Conservation (phyloP, 2,329 filamentous ascomycete genomes). For the Didymella lethalis region DNA sequence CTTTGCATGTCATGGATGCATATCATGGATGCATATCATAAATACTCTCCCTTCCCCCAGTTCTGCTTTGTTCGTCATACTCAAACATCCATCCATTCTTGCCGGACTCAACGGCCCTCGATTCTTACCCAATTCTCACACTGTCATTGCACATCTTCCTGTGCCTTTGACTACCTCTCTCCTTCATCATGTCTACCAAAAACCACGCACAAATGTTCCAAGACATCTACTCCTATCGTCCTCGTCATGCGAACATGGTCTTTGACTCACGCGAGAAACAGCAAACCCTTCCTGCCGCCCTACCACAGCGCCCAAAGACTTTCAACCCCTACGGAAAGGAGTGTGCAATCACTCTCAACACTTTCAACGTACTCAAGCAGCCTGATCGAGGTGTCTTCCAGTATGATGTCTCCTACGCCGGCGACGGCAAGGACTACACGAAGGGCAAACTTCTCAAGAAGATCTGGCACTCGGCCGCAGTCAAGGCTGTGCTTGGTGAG, state of each 20-base stretch:
- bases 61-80: slow-evolving; percentile 1
- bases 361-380: slow-evolving; percentile 72
- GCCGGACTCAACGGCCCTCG: not conserved
- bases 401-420: slow-evolving; percentile 75
- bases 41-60: not conserved
- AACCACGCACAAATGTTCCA: slow-evolving; percentile 17
- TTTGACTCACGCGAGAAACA: slow-evolving; percentile 32
- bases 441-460: slow-evolving; percentile 75
- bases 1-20: slow-evolving; percentile 5
- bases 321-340: slow-evolving; percentile 52
- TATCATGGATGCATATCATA: slow-evolving; percentile 20
- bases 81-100: not conserved
- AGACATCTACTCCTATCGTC: slow-evolving; percentile 22
- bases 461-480: slow-evolving; percentile 72
- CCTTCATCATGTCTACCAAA: slow-evolving; percentile 20
- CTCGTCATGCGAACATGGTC: slow-evolving; percentile 33
- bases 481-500: slow-evolving; percentile 63
- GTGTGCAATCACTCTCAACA: slow-evolving; percentile 67
- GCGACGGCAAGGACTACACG: slow-evolving; percentile 62
- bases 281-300: slow-evolving; percentile 34
- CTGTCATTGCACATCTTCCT: slow-evolving; percentile 12
- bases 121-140: slow-evolving; percentile 7
- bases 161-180: slow-evolving; percentile 6
- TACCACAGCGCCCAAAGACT: slow-evolving; percentile 48
- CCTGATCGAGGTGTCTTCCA: slow-evolving; percentile 74